A percentile compares a stretch with the other conserved stretches of the same genome.
phyloP scores from a whole-genome alignment of 441 rosid genomes.

The Manihot esculenta region DNA sequence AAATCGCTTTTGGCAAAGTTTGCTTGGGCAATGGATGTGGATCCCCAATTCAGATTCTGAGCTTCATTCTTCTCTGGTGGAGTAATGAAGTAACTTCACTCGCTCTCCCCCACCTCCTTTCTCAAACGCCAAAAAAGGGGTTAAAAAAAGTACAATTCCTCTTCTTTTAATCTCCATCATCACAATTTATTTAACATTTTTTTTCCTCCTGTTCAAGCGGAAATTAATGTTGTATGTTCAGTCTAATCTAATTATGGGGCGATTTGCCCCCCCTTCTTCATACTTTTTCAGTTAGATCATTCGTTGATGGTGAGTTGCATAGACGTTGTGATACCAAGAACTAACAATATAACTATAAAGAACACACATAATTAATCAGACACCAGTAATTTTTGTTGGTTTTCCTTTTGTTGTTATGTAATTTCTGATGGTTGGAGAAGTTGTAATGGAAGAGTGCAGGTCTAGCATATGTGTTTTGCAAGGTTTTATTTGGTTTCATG shows the following conservation, averaged over 20 bases:
- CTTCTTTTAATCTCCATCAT: conserved; percentile 17
- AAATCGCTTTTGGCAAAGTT: conserved; percentile 96
- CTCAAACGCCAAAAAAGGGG: not conserved
- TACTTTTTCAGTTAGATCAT: not conserved
- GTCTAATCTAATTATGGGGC: conserved; percentile 58
- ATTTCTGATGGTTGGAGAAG: no score
- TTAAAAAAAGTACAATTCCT: not conserved
- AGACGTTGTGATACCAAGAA: no score
- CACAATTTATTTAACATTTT: conserved; percentile 26
- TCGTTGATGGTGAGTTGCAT: no score
- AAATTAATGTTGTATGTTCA: conserved; percentile 38
- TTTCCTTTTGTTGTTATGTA: no score
- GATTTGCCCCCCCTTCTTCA: conserved; percentile 22
- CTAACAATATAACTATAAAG: no score
- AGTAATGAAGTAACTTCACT: not conserved
- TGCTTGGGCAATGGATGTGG: conserved; percentile 99
- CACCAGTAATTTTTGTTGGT: no score
- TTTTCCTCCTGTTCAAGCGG: conserved; percentile 21
- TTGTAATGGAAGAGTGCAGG: no score
- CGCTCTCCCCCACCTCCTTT: not conserved
- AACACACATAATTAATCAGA: no score
- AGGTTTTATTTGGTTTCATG: no score
- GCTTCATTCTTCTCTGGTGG: conserved; percentile 18
- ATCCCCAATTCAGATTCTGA: conserved; percentile 97
- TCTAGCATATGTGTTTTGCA: no score